Conservation (phyloP, 1,284 basidiomycete species). For the Mycosarcoma mackinlayi region DNA sequence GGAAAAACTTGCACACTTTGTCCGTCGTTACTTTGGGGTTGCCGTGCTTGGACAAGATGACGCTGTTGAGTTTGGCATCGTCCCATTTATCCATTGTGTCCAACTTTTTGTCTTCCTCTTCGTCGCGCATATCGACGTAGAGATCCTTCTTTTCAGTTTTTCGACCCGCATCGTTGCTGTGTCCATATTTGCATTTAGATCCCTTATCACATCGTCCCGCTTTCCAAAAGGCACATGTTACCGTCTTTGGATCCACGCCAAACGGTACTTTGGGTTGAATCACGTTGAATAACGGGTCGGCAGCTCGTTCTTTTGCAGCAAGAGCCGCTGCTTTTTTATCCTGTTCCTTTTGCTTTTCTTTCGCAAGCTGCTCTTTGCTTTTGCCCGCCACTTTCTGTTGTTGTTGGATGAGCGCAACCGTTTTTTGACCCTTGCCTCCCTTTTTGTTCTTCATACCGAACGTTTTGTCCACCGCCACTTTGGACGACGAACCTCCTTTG, state of each 20-base stretch:
- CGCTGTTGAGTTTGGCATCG: slow-evolving; percentile 87
- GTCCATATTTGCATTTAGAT: slow-evolving; percentile 91
- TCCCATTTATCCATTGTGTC: slow-evolving; percentile 99
- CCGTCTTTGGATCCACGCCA: slow-evolving; percentile 75
- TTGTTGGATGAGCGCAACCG: slow-evolving; percentile 81
- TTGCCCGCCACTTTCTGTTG: slow-evolving; percentile 74
- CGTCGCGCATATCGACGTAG: slow-evolving; percentile 86
- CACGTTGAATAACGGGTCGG: slow-evolving; percentile 65
- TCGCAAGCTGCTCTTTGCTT: slow-evolving; percentile 83
- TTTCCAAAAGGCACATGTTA: slow-evolving; percentile 66
- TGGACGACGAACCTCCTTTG: slow-evolving; percentile 71
- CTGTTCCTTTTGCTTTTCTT: slow-evolving; percentile 79
- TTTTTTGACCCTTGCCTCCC: slow-evolving; percentile 89
- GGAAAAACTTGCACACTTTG: slow-evolving; percentile 94
- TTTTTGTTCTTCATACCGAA: slow-evolving; percentile 94
- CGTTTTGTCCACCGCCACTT: slow-evolving; percentile 64
- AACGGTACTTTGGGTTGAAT: slow-evolving; percentile 82
- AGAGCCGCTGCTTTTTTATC: slow-evolving; percentile 87
- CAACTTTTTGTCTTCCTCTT: slow-evolving; percentile 71
- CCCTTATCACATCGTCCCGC: slow-evolving; percentile 66
- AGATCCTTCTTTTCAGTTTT: slow-evolving; percentile 97
- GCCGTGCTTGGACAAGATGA: slow-evolving; percentile 87
- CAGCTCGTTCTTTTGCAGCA: slow-evolving; percentile 76
- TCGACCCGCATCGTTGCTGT: slow-evolving; percentile 79
- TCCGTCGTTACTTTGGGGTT: slow-evolving; percentile 93